phyloP scores from a whole-genome alignment of 352 stramenopile genomes.

The Aphanomyces astaci region DNA sequence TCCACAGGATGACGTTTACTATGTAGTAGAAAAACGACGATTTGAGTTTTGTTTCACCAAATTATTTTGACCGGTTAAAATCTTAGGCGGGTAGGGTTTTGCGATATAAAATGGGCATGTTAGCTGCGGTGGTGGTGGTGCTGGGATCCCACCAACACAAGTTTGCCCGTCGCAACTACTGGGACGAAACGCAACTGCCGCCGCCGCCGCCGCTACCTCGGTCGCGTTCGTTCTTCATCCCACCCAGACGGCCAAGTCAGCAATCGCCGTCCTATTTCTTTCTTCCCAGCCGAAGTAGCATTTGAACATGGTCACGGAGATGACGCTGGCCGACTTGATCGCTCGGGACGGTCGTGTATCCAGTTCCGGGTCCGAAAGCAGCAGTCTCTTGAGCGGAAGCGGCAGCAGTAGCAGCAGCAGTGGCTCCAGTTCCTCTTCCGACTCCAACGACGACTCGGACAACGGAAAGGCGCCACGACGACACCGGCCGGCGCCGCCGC shows the following conservation, averaged over 20 bases:
- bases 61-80: background rate
- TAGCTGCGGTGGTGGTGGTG: background rate
- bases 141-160: conserved; percentile 1
- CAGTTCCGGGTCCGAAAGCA: conserved; percentile 10
- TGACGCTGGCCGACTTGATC: conserved; percentile 18
- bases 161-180: background rate
- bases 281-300: background rate
- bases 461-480: background rate
- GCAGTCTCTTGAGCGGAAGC: conserved; percentile 11
- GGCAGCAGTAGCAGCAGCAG: background rate
- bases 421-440: conserved; percentile 3
- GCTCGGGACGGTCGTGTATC: conserved; percentile 3
- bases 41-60: background rate
- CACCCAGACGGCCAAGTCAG: background rate
- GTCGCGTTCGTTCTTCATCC: background rate
- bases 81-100: background rate
- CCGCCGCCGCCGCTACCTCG: no score
- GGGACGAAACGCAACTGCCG: background rate
- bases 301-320: conserved; percentile 14
- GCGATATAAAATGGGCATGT: background rate
- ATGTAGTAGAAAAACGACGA: no score
- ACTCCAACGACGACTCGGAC: background rate
- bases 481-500: background rate
- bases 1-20: no score
- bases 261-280: background rate